Conservation (phyloP, 495 filamentous ascomycete genomes). For the Aspergillus bridgeri region DNA sequence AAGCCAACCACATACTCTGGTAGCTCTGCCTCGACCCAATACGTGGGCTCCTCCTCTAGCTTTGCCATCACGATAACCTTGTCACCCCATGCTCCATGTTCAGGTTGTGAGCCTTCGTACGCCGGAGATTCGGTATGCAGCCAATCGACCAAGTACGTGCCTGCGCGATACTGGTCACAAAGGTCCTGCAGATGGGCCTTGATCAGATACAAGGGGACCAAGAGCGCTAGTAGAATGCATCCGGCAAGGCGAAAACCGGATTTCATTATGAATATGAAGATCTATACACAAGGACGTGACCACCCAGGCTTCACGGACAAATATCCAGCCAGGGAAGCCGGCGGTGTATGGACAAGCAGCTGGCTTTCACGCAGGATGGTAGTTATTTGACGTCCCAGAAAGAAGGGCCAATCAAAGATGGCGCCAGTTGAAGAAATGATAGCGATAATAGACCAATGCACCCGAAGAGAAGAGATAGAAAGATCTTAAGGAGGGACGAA, state of each 20-base stretch:
- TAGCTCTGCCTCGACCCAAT: conserved; percentile 58
- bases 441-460: no score
- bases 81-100: conserved; percentile 23
- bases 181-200: conserved; percentile 38
- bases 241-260: conserved; percentile 34
- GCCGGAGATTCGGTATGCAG: conserved; percentile 20
- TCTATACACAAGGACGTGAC: not conserved
- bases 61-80: conserved; percentile 59
- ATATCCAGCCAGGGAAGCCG: not conserved
- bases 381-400: not conserved
- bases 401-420: no score
- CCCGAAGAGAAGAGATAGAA: no score
- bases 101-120: conserved; percentile 4
- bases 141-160: conserved; percentile 39
- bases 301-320: not conserved
- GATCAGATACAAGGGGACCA: conserved; percentile 36
- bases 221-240: conserved; percentile 26
- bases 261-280: conserved; percentile 32
- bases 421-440: no score
- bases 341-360: not conserved
- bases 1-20: conserved; percentile 37
- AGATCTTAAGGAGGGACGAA: not conserved
- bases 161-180: conserved; percentile 44
- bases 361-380: not conserved
- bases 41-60: conserved; percentile 51